Evolutionary conservation across 1,284 basidiomycete genomes (phyloP), one percentile per base, ranked within the genome.

Genomic region (Athelia psychrophila): DNA sequence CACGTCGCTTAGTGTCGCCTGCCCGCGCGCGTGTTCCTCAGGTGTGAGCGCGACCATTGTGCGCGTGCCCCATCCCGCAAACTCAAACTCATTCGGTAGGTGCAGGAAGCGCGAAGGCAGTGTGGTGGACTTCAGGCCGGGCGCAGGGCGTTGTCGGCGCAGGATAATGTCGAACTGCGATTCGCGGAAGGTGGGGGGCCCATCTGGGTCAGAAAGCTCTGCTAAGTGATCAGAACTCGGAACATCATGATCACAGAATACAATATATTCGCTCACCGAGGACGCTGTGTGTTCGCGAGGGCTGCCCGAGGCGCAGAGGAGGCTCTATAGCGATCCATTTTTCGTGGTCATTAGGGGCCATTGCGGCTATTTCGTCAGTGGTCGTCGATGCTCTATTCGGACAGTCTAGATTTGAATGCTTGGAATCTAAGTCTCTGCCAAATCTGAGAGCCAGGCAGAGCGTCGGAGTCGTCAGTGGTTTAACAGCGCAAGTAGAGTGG

Each of bases 31-130:
- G 20, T 64, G 57, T 35, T 73, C 73, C 12, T 74, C 68, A 1
- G 57, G 48, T 0, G 68, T 65, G 6, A 87, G 69, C 22, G 70
- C 69, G 1, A 84, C 54, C 49, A 70, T 70, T 10, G 68, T 65
- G 3, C 78, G 61, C 2, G 77, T 74, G 1, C 86, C 85, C 85
- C 84, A 87, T 2, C 84, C 83, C 2, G 84, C 77, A 56, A 86
- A 86, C 56, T 85, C 82, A 54, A 83, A 84, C 36, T 80, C 74
- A 58, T 84, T 80, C 8, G 78, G 67, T n/a, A 86, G 73, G 60
- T 87, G 81, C 44, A 81, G 61, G 58, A 84, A 85, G 24, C 81
- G 78, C 3, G 84, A 85, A 10, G 81, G 80, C 8, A 74, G 60
- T 13, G 68, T 64, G 3, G 70, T 71, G 20, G 66, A 56, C 58